Conservation (phyloP, 768 basidiomycete species). For the Trametes cubensis region DNA sequence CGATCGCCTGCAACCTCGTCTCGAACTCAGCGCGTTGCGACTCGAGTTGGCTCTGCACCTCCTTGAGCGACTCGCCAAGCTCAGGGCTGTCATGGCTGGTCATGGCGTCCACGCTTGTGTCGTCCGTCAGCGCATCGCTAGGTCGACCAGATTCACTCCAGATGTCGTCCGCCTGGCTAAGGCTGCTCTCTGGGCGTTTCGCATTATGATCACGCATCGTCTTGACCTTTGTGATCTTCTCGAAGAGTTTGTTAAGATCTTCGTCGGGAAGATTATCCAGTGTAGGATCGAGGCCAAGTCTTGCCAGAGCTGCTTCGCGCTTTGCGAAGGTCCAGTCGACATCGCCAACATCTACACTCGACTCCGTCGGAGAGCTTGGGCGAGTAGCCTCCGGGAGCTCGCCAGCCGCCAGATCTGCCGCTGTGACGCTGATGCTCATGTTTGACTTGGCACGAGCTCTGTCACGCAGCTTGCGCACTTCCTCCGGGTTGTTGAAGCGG, state of each 20-base stretch:
- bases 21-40: conserved; percentile 51
- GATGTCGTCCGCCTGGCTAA: conserved; percentile 82
- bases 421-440: conserved; percentile 64
- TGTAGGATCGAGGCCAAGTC: conserved; percentile 84
- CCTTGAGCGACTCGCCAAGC: conserved; percentile 62
- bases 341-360: conserved; percentile 65
- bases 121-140: conserved; percentile 81
- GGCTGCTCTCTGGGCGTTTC: conserved; percentile 86
- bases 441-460: conserved; percentile 75
- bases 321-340: conserved; percentile 99
- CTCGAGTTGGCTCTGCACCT: conserved; percentile 73
- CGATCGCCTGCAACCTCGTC: conserved; percentile 59
- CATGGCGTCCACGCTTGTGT: conserved; percentile 78
- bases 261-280: conserved; percentile 93
- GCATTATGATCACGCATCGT: conserved; percentile 80
- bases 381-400: conserved; percentile 62
- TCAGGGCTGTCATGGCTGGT: conserved; percentile 66
- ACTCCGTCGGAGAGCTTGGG: conserved; percentile 78
- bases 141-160: conserved; percentile 91
- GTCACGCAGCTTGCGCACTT: conserved; percentile 89
- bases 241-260: conserved; percentile 90
- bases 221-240: conserved; percentile 93
- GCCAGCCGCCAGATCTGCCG: conserved; percentile 61
- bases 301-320: conserved; percentile 88
- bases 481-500: conserved; percentile 94